Conservation (phyloP, 805 yeast species). For the Brettanomyces nanus region DNA sequence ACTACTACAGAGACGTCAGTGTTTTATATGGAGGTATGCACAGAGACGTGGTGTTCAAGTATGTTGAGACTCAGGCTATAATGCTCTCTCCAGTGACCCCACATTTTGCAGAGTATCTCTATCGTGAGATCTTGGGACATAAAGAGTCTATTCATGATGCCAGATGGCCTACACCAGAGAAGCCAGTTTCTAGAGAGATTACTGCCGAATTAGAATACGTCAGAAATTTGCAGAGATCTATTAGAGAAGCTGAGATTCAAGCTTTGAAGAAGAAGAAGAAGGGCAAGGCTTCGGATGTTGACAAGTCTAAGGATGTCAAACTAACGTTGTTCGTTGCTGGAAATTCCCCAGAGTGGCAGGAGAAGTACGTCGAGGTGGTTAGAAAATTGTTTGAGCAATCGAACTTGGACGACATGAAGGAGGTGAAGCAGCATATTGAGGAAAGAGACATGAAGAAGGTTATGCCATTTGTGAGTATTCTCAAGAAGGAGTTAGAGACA, state of each 20-base stretch:
- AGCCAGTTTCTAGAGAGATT: conserved; percentile 53
- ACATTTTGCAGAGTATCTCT: conserved; percentile 86
- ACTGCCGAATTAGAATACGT: conserved; percentile 71
- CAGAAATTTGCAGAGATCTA: conserved; percentile 67
- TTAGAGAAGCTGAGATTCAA: conserved; percentile 91
- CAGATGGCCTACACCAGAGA: conserved; percentile 68
- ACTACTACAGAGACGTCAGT: conserved; percentile 84
- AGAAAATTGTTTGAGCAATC: conserved; percentile 64
- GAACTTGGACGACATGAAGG: conserved; percentile 55
- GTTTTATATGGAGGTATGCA: conserved; percentile 58
- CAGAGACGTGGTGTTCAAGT: conserved; percentile 68
- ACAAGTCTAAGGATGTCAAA: conserved; percentile 62
- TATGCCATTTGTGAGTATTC: conserved; percentile 88
- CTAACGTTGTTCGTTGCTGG: conserved; percentile 67
- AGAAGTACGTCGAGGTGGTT: conserved; percentile 55
- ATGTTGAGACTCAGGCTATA: conserved; percentile 80
- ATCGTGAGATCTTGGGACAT: conserved; percentile 72
- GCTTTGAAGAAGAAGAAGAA: conserved; percentile 83
- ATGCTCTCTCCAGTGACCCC: conserved; percentile 91
- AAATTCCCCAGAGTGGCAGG: conserved; percentile 72
- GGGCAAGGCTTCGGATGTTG: conserved; percentile 66
- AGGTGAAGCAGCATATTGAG: conserved; percentile 51
- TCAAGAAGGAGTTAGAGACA: conserved; percentile 69
- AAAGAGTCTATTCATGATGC: conserved; percentile 60
- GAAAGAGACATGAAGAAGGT: conserved; percentile 94